Conservation (phyloP, 2,329 filamentous ascomycete species). For the Pyrenophora graminea region DNA sequence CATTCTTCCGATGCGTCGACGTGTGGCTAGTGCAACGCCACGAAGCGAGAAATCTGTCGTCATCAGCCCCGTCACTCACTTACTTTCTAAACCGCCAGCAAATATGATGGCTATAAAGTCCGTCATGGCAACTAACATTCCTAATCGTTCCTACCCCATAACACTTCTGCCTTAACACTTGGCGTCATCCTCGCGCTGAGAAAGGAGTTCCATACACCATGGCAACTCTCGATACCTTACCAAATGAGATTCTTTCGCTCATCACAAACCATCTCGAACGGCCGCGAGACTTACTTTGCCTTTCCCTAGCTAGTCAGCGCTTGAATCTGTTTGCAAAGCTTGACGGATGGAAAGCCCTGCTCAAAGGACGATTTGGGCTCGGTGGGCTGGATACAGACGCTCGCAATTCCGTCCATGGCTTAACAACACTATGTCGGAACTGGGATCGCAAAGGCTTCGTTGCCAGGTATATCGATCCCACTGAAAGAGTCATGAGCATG, state of each 20-base stretch:
- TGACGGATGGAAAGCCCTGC: constrained; percentile 42
- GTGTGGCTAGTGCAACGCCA: constrained; percentile 14
- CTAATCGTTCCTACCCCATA: neutral
- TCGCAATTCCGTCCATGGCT: constrained; percentile 52
- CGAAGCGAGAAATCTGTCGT: constrained; percentile 23
- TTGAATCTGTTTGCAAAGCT: constrained; percentile 33
- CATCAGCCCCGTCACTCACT: constrained; percentile 22
- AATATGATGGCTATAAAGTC: constrained; percentile 8
- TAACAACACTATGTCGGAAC: constrained; percentile 62
- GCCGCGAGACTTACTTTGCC: constrained; percentile 30
- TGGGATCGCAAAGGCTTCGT: constrained; percentile 62
- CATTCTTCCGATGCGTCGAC: neutral
- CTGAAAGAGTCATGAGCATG: constrained; percentile 42
- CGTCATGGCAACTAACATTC: neutral
- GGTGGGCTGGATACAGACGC: constrained; percentile 33
- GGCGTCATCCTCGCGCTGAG: neutral
- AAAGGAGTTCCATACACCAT: constrained; percentile 10
- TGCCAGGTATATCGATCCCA: constrained; percentile 57
- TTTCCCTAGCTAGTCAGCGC: constrained; percentile 31
- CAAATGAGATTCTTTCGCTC: constrained; percentile 42
- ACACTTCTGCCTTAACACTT: neutral
- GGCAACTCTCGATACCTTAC: constrained; percentile 32
- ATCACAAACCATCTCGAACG: constrained; percentile 36
- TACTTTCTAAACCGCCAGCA: constrained; percentile 7
- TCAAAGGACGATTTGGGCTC: constrained; percentile 38